Conservation (phyloP, 2,329 filamentous ascomycete species). For the Fonsecaea erecta region DNA sequence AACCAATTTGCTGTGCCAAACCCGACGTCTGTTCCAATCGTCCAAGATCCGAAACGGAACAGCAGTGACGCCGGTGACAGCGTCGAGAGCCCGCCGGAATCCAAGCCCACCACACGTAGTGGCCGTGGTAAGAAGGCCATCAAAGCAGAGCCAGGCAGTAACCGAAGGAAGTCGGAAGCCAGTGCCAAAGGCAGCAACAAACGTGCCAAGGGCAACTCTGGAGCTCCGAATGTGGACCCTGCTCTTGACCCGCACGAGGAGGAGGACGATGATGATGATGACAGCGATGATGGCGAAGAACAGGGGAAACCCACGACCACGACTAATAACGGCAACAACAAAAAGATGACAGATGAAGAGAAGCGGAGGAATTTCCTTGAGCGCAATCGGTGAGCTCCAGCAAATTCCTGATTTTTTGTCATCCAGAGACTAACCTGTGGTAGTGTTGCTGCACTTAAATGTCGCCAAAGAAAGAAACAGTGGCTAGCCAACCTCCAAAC, state of each 20-base stretch:
- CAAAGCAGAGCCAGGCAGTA: conserved; percentile 59
- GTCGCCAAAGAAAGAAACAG: conserved; percentile 97
- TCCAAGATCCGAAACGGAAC: conserved; percentile 52
- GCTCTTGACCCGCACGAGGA: conserved; percentile 54
- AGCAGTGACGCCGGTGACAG: conserved; percentile 58
- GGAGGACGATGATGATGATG: conserved; percentile 54
- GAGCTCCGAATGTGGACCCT: conserved; percentile 46
- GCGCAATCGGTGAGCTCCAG: conserved; percentile 76
- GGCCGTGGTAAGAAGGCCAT: conserved; percentile 67
- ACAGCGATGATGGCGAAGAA: conserved; percentile 58
- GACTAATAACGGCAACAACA: conserved; percentile 46
- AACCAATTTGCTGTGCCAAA: conserved; percentile 57
- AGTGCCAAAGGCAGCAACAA: conserved; percentile 72
- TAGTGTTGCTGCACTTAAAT: conserved; percentile 94
- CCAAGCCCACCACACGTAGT: conserved; percentile 67
- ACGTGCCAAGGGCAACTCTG: conserved; percentile 68
- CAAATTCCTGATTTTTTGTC: background rate
- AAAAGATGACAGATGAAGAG: conserved; percentile 98
- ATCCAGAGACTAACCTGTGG: conserved; percentile 26
- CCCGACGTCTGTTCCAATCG: conserved; percentile 48
- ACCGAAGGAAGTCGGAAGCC: conserved; percentile 76
- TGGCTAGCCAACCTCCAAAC: conserved; percentile 94
- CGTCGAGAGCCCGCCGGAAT: conserved; percentile 73
- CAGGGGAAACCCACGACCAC: conserved; percentile 40
- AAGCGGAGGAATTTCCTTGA: conserved; percentile 98